Conservation (phyloP, 176 grass and related monocot species). For the Dendrocalamus sinicus region DNA sequence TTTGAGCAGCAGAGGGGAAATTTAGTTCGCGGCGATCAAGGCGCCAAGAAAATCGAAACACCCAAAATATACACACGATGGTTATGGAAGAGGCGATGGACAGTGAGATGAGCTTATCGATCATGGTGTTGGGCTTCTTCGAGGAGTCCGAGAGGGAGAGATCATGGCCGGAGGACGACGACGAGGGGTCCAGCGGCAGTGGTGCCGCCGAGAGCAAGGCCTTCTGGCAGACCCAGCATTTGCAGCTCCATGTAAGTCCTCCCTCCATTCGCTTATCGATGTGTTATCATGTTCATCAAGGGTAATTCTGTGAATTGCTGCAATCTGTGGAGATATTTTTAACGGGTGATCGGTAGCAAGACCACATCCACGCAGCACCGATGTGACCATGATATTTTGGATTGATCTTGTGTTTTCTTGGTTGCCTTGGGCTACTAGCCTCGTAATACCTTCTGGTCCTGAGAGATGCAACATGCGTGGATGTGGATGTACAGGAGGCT, state of each 20-base stretch:
- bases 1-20: background rate
- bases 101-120: conserved; percentile 65
- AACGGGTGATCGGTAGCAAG: background rate
- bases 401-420: conserved; percentile 14
- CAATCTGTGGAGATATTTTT: background rate
- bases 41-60: background rate
- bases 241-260: conserved; percentile 61
- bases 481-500: conserved; percentile 59
- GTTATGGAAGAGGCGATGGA: conserved; percentile 46
- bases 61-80: background rate
- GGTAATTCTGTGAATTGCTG: background rate
- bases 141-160: conserved; percentile 60
- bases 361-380: background rate
- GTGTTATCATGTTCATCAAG: background rate
- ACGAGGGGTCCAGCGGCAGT: conserved; percentile 13
- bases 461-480: conserved; percentile 16
- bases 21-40: background rate
- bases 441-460: conserved; percentile 19
- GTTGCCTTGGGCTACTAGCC: conserved; percentile 8
- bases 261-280: background rate
- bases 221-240: conserved; percentile 75
- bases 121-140: conserved; percentile 73
- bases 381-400: background rate
- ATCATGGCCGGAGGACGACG: conserved; percentile 34
- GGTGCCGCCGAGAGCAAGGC: conserved; percentile 49